These are phyloP conservation scores for Micractinium sp. DNA, from an alignment of 139 green algal genomes.

Conservation along the genomic window DNA sequence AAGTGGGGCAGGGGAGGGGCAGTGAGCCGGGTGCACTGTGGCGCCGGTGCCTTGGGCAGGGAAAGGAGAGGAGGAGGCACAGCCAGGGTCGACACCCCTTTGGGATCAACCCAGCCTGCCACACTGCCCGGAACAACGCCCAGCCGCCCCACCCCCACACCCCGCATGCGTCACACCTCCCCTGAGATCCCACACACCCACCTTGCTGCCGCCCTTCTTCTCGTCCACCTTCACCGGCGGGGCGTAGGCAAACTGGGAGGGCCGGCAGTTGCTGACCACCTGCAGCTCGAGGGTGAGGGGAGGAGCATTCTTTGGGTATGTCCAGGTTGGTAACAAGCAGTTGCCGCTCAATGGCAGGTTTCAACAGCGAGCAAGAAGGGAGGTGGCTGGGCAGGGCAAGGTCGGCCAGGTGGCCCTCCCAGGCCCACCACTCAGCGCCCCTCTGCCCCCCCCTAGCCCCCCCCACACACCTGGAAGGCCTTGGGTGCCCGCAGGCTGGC, in stretches of 20 bases:
- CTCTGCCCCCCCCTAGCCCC: slow-evolving; percentile 81
- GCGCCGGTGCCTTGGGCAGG: too few relatives aligned
- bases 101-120: neutral
- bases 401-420: too few relatives aligned
- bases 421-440: neutral
- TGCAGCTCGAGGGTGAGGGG: neutral
- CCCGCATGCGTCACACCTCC: too few relatives aligned
- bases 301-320: neutral
- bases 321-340: neutral
- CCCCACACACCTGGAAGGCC: slow-evolving; percentile 53
- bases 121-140: neutral
- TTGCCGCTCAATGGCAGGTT: too few relatives aligned
- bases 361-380: neutral
- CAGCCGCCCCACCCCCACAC: neutral
- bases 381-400: neutral
- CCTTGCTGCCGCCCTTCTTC: slow-evolving; percentile 64
- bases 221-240: slow-evolving; percentile 66
- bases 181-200: neutral
- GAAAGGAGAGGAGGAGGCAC: neutral
- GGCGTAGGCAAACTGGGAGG: slow-evolving; percentile 92
- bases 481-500: slow-evolving; percentile 42
- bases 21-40: neutral
- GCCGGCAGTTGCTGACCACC: slow-evolving; percentile 69
- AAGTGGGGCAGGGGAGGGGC: too few relatives aligned
- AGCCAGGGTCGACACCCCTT: too few relatives aligned